Evolutionary conservation across 108 stramenopile species (phyloP).

Genomic region (Skeletonema potamos): DNA sequence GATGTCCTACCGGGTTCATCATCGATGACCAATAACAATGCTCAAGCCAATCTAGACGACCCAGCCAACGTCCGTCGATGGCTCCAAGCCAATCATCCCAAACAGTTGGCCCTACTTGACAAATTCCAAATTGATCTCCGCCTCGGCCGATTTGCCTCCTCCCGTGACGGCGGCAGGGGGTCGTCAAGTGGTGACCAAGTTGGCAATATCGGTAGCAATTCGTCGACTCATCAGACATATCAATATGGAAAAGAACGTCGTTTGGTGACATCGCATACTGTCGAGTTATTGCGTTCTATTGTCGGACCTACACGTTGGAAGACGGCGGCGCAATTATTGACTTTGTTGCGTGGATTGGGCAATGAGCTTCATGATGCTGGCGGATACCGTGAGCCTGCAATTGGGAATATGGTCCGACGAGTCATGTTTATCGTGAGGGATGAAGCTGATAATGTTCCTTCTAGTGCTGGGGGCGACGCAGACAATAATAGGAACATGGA

Average conservation of each 20-base stretch:
- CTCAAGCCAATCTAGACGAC: slow-evolving; percentile 38
- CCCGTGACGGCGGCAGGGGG: background rate
- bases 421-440: slow-evolving; percentile 82
- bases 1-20: background rate
- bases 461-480: slow-evolving; percentile 16
- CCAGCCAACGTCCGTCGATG: slow-evolving; percentile 52
- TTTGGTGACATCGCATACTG: slow-evolving; percentile 61
- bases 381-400: slow-evolving; percentile 80
- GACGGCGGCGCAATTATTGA: slow-evolving; percentile 69
- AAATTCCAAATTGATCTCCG: slow-evolving; percentile 74
- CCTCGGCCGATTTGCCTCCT: slow-evolving; percentile 66
- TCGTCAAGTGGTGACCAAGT: too few species aligned
- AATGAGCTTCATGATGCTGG: slow-evolving; percentile 74
- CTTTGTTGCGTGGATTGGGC: slow-evolving; percentile 72
- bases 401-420: slow-evolving; percentile 81
- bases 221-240: slow-evolving; percentile 10
- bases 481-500: slow-evolving; percentile 16
- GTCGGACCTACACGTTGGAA: slow-evolving; percentile 86
- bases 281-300: slow-evolving; percentile 74
- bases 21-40: background rate
- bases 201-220: slow-evolving; percentile 9
- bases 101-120: slow-evolving; percentile 66
- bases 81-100: slow-evolving; percentile 55
- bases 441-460: slow-evolving; percentile 57
- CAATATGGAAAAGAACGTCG: slow-evolving; percentile 56